A percentile compares a stretch with the other conserved stretches of the same genome.
Conservation (phyloP, 306 rosid species). For the Cucurbita ficifolia region DNA sequence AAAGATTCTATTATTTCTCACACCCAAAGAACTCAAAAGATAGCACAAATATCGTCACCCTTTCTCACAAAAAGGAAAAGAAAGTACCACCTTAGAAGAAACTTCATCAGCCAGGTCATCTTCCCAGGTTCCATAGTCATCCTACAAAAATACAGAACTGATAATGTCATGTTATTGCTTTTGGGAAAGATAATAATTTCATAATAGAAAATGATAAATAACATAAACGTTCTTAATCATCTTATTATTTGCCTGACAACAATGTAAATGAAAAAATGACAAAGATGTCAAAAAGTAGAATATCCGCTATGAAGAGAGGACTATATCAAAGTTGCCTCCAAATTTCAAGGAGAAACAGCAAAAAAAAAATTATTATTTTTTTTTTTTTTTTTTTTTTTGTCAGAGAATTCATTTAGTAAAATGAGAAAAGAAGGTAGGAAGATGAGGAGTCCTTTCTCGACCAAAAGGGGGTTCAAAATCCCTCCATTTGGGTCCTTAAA, state of each 20-base stretch:
- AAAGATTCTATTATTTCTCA: background rate
- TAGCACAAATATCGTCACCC: background rate
- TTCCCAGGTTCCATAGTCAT: constrained; percentile 56
- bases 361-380: background rate
- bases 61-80: background rate
- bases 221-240: background rate
- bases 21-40: background rate
- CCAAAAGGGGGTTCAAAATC: background rate
- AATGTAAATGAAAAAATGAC: background rate
- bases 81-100: constrained; percentile 36
- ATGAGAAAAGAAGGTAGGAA: background rate
- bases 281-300: background rate
- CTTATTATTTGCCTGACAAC: background rate
- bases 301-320: background rate
- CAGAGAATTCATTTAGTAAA: background rate
- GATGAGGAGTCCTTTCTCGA: background rate
- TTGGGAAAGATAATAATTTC: background rate
- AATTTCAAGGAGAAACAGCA: background rate
- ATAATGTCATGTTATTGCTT: background rate
- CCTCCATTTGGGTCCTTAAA: background rate
- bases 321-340: background rate
- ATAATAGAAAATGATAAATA: background rate
- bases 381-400: background rate
- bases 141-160: constrained; percentile 23
- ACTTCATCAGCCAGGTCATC: constrained; percentile 32